These are phyloP conservation scores for Simmondsia chinensis DNA, from an alignment of 148 eudicot species.

Conservation along the genomic window DNA sequence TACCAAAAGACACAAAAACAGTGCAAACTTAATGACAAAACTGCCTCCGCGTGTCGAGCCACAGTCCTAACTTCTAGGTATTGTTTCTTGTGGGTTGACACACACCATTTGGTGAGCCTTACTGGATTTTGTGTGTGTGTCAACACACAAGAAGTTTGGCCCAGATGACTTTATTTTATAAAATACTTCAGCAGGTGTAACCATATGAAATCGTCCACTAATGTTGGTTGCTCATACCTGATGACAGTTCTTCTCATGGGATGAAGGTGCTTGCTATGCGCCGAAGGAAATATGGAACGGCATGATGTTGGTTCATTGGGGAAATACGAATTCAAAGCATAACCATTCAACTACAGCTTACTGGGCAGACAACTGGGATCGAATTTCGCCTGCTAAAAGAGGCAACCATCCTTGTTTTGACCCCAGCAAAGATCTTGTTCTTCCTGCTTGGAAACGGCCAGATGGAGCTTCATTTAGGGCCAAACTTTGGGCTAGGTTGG, in stretches of 20 bases:
- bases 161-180: neutral
- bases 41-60: no score
- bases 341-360: conserved; percentile 92
- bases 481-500: conserved; percentile 78
- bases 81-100: no score
- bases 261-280: conserved; percentile 99
- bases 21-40: no score
- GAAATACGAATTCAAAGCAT: conserved; percentile 89
- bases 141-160: no score
- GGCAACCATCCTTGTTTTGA: conserved; percentile 92
- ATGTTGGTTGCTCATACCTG: conserved; percentile 19
- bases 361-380: conserved; percentile 83
- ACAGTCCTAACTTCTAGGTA: no score
- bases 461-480: conserved; percentile 44
- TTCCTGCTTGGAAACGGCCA: conserved; percentile 96
- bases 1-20: no score
- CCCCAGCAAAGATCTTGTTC: conserved; percentile 85
- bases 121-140: no score
- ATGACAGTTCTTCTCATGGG: conserved; percentile 95
- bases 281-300: conserved; percentile 99
- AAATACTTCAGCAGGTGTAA: no score
- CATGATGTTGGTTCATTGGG: conserved; percentile 99
- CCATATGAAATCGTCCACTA: conserved; percentile 5
- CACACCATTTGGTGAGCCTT: no score
- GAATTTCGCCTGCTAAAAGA: conserved; percentile 56